phyloP scores from a whole-genome alignment of 495 filamentous ascomycete species.

The Jackrogersella multiformis region DNA sequence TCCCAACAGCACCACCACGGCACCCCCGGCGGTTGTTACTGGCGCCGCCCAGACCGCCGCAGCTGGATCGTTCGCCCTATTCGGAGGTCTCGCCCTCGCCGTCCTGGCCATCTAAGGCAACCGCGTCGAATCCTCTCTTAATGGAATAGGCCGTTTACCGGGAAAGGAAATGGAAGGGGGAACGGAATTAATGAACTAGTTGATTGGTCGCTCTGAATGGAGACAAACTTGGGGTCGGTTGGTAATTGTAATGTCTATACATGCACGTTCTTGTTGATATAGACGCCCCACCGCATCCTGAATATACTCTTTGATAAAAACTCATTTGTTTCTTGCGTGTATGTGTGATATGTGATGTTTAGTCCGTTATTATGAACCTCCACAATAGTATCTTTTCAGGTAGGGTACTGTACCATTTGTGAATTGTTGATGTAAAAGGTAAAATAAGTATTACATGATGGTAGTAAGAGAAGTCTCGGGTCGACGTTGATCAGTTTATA shows the following conservation, averaged over 20 bases:
- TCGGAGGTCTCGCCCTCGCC: conserved; percentile 55
- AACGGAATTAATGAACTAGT: conserved; percentile 11
- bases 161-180: neutral
- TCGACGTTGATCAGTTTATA: too few relatives aligned
- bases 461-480: too few relatives aligned
- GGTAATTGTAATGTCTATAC: neutral
- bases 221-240: neutral
- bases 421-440: too few relatives aligned
- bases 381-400: too few relatives aligned
- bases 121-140: too few relatives aligned
- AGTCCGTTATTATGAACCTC: too few relatives aligned
- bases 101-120: conserved; percentile 57
- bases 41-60: conserved; percentile 45
- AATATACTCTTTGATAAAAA: neutral
- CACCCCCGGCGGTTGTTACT: conserved; percentile 32
- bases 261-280: conserved; percentile 10
- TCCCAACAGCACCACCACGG: conserved; percentile 24
- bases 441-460: too few relatives aligned
- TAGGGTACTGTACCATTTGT: too few relatives aligned
- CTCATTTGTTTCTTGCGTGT: neutral
- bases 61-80: conserved; percentile 49
- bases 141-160: neutral
- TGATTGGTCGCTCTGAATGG: neutral
- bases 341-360: neutral
- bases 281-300: conserved; percentile 4